These are phyloP conservation scores for Torulaspora gathmanii DNA, from an alignment of 805 yeast genomes.

Conservation along the genomic window DNA sequence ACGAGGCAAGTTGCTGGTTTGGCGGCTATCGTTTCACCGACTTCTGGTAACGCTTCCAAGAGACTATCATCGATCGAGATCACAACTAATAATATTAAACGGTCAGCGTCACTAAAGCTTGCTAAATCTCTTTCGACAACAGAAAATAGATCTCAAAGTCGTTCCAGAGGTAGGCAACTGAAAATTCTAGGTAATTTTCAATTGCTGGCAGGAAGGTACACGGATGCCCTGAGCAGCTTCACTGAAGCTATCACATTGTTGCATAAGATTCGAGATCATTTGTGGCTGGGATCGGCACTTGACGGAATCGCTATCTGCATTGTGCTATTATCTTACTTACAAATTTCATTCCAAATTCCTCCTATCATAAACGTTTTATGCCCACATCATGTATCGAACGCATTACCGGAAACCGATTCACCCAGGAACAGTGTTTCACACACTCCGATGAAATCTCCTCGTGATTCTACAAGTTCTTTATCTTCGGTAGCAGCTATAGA, in stretches of 20 bases:
- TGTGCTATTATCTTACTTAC: slow-evolving; percentile 53
- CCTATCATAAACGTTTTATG: slow-evolving; percentile 34
- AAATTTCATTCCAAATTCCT: slow-evolving; percentile 30
- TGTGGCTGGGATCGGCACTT: slow-evolving; percentile 88
- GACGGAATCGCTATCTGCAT: slow-evolving; percentile 73
- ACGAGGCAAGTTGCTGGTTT: slow-evolving; percentile 22
- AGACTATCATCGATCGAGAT: slow-evolving; percentile 27
- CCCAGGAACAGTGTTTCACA: slow-evolving; percentile 26
- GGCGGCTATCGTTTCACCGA: slow-evolving; percentile 3
- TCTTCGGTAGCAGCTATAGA: slow-evolving; percentile 21
- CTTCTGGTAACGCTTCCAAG: slow-evolving; percentile 11
- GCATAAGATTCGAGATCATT: slow-evolving; percentile 60
- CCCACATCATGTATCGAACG: slow-evolving; percentile 28
- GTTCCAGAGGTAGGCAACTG: slow-evolving; percentile 64
- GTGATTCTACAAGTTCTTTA: slow-evolving; percentile 41
- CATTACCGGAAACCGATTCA: slow-evolving; percentile 5
- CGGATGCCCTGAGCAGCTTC: slow-evolving; percentile 65
- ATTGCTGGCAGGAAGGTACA: slow-evolving; percentile 71
- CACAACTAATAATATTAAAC: slow-evolving; percentile 37
- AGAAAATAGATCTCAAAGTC: slow-evolving; percentile 39
- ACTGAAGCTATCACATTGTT: slow-evolving; percentile 64
- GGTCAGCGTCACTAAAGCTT: slow-evolving; percentile 33
- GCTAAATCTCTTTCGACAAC: slow-evolving; percentile 33
- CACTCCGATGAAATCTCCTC: slow-evolving; percentile 44
- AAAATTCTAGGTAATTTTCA: slow-evolving; percentile 75